Evolutionary conservation across 768 basidiomycete genomes (phyloP).

Genomic region (Mycena alexandri): DNA sequence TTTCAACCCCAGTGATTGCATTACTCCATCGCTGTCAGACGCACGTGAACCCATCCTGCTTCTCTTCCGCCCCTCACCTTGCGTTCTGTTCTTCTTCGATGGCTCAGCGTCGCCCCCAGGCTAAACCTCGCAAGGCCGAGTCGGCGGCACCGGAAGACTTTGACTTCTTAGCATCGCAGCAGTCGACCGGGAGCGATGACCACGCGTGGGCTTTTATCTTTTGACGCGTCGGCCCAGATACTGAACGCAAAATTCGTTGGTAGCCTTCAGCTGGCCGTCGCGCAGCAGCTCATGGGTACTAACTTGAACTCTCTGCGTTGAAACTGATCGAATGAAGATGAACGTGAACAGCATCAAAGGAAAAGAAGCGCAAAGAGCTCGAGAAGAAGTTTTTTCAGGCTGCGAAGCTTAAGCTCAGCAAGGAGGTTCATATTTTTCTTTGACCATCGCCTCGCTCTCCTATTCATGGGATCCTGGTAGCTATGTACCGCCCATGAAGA

Average conservation of each 20-base stretch:
- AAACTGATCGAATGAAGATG: neutral
- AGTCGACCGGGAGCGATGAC: constrained; percentile 37
- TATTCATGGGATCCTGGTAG: neutral
- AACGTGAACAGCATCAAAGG: constrained; percentile 24
- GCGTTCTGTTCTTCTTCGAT: constrained; percentile 11
- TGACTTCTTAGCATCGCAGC: constrained; percentile 39
- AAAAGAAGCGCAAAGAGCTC: constrained; percentile 34
- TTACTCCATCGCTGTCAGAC: neutral
- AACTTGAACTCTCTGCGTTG: neutral
- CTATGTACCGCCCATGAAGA: constrained; percentile 9
- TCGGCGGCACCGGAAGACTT: constrained; percentile 29
- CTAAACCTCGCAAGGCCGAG: constrained; percentile 22
- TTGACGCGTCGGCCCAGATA: neutral
- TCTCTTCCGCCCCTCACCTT: neutral
- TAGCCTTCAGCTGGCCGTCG: constrained; percentile 33
- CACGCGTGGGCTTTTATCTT: constrained; percentile 23
- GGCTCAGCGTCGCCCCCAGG: constrained; percentile 35
- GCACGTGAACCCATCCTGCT: neutral
- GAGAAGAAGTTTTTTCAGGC: constrained; percentile 36
- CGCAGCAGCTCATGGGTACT: constrained; percentile 37
- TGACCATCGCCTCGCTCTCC: too few relatives aligned
- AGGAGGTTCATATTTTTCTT: constrained; percentile 8
- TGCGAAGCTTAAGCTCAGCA: constrained; percentile 24
- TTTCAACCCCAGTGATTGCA: neutral
- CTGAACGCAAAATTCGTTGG: neutral